Evolutionary conservation across 2,329 filamentous ascomycete species (phyloP).

Genomic region (Mycosphaerella sp.): DNA sequence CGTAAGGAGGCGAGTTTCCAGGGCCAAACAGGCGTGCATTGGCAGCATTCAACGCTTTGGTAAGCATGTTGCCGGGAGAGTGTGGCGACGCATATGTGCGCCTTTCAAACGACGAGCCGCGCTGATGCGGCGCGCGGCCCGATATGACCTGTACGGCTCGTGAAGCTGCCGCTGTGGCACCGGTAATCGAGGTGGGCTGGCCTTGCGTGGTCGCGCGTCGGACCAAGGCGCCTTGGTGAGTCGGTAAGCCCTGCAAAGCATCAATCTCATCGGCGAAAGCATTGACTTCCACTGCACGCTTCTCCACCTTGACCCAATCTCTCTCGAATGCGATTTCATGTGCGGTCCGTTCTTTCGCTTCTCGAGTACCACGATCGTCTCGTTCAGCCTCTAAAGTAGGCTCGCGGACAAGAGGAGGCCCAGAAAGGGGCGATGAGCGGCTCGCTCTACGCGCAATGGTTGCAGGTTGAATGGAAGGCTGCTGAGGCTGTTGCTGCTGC

Average conservation of each 20-base stretch:
- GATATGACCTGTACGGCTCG: slow-evolving; percentile 68
- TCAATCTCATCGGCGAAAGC: slow-evolving; percentile 93
- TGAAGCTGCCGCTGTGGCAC: slow-evolving; percentile 62
- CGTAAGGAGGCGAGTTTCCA: slow-evolving; percentile 58
- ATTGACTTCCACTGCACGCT: slow-evolving; percentile 91
- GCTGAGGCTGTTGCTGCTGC: slow-evolving; percentile 23
- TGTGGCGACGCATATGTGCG: slow-evolving; percentile 61
- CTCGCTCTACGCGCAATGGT: slow-evolving; percentile 57
- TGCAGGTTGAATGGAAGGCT: slow-evolving; percentile 18
- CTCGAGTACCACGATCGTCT: slow-evolving; percentile 30
- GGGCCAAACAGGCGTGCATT: slow-evolving; percentile 65
- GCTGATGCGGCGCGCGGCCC: slow-evolving; percentile 64
- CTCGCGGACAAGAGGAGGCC: slow-evolving; percentile 45
- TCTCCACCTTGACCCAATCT: slow-evolving; percentile 94
- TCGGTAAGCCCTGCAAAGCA: slow-evolving; percentile 51
- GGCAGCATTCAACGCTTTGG: slow-evolving; percentile 90
- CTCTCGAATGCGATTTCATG: slow-evolving; percentile 86
- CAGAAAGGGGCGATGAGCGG: slow-evolving; percentile 35
- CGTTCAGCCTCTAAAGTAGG: slow-evolving; percentile 28
- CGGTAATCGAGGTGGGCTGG: slow-evolving; percentile 59
- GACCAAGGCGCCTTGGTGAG: slow-evolving; percentile 56
- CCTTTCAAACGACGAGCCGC: slow-evolving; percentile 74
- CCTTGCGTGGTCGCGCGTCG: slow-evolving; percentile 76
- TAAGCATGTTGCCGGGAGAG: slow-evolving; percentile 84
- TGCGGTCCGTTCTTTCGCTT: slow-evolving; percentile 59